Evolutionary conservation across 2,329 filamentous ascomycete genomes (phyloP), one percentile per base, ranked within the genome.

Genomic region (Nigrospora osmanthi): DNA sequence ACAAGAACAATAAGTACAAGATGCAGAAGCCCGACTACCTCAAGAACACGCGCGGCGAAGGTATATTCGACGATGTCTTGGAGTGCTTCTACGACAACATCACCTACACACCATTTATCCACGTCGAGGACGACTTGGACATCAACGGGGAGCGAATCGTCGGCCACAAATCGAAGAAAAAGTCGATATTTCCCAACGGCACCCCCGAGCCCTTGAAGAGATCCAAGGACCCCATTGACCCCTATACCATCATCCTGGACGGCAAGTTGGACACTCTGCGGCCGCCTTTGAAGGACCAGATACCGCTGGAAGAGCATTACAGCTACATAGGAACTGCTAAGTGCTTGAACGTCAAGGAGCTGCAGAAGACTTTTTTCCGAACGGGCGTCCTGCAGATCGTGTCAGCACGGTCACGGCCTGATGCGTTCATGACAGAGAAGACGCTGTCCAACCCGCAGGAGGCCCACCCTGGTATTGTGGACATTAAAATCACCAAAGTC

Each of bases 71-170:
- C 53, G 91, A 97, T 52, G 87, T 97, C 36, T 72, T 97, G 13
- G 89, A 89, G 58, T 96, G 91, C 61, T 94, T 98, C 60, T 98
- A 97, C 67, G 93, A 98, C 69, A 98, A 98, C 61, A 95, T 98
- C 54, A 87, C 86, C 47, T 98, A 98, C 62, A 98, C 93, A 2
- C 93, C 93, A 2, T 98, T 98, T 60, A 96, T 98, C 54, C 89
- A 95, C 58, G 89, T 96, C 38, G 93, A 98, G 63, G 90, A 95
- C 59, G 89, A 95, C 55, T 67, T 90, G 28, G 87, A 91, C 60
- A 74, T 88, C 48, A 88, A 85, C 55, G 83, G 81, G 46, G 85
- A 89, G 47, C 82, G 86, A 40, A 78, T 86, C 33, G 71, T 85
- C 38, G 75, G 80, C 17, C 79, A 85, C 54, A 91, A 86, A 17